These are phyloP conservation scores for Purpureocillium lavendulum DNA, from an alignment of 2,329 filamentous ascomycete species.

Conservation along the genomic window DNA sequence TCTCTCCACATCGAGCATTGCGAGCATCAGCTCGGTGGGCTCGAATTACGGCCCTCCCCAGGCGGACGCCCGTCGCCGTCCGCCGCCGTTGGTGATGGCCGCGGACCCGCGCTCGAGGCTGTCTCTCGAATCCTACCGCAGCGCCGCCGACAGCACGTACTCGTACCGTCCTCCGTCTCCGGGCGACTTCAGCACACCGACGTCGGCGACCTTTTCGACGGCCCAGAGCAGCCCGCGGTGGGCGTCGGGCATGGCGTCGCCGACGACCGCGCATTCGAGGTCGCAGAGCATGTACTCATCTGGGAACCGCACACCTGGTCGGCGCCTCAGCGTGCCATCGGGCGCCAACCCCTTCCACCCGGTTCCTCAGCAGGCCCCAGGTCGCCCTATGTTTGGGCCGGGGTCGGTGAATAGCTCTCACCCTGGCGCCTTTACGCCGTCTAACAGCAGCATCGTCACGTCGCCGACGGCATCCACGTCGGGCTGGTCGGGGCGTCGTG, in stretches of 20 bases:
- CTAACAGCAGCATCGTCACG: constrained; percentile 53
- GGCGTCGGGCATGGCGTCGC: constrained; percentile 61
- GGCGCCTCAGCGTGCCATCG: constrained; percentile 77
- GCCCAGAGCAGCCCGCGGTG: constrained; percentile 71
- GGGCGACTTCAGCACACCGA: constrained; percentile 72
- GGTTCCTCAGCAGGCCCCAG: constrained; percentile 46
- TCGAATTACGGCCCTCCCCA: constrained; percentile 63
- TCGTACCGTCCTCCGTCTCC: constrained; percentile 58
- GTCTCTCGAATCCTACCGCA: constrained; percentile 61
- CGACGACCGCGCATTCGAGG: constrained; percentile 59
- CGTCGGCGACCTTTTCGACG: constrained; percentile 73
- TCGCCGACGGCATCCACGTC: constrained; percentile 58
- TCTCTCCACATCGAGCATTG: constrained; percentile 79
- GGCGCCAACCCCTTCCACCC: constrained; percentile 66
- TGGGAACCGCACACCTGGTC: constrained; percentile 57
- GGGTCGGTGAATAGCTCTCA: constrained; percentile 47
- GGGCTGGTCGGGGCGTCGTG: constrained; percentile 50
- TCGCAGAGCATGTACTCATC: constrained; percentile 62
- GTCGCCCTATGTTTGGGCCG: constrained; percentile 46
- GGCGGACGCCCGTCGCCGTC: constrained; percentile 62
- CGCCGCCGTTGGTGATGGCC: constrained; percentile 76
- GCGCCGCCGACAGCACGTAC: constrained; percentile 55
- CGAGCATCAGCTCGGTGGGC: constrained; percentile 57
- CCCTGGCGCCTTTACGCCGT: constrained; percentile 43
- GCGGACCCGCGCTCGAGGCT: constrained; percentile 59